Evolutionary conservation across 805 yeast genomes (phyloP).

Genomic region (Yarrowia porcina): DNA sequence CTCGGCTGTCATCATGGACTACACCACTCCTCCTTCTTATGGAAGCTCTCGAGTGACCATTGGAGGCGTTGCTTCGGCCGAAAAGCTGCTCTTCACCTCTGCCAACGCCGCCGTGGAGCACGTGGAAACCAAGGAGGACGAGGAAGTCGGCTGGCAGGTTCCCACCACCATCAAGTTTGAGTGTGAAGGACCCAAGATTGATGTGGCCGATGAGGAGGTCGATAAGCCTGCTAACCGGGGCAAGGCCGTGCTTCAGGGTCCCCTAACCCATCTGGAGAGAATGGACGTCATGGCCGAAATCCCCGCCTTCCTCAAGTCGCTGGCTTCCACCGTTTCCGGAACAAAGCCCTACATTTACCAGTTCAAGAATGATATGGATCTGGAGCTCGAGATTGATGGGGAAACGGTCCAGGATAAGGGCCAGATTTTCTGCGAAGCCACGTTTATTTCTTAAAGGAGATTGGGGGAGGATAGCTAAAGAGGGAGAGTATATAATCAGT

Average conservation of each 20-base stretch:
- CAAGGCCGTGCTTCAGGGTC: slow-evolving; percentile 56
- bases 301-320: slow-evolving; percentile 88
- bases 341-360: slow-evolving; percentile 97
- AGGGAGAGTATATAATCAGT: slow-evolving; percentile 19
- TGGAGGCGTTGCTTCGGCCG: slow-evolving; percentile 67
- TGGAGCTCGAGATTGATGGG: slow-evolving; percentile 46
- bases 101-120: slow-evolving; percentile 64
- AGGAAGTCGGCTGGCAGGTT: slow-evolving; percentile 85
- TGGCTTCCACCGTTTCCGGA: slow-evolving; percentile 92
- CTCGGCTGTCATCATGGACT: slow-evolving; percentile 88
- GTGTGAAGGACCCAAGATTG: slow-evolving; percentile 49
- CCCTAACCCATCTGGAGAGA: slow-evolving; percentile 68
- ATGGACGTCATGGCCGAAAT: slow-evolving; percentile 98
- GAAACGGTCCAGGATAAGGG: slow-evolving; percentile 53
- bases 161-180: slow-evolving; percentile 67
- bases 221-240: slow-evolving; percentile 38
- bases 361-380: slow-evolving; percentile 62
- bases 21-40: slow-evolving; percentile 88
- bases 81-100: slow-evolving; percentile 62
- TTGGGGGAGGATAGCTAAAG: too few species aligned
- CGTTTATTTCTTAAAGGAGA: slow-evolving; percentile 59
- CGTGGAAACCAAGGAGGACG: slow-evolving; percentile 53
- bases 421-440: slow-evolving; percentile 71
- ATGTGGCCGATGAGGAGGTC: slow-evolving; percentile 43
- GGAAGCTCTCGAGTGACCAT: slow-evolving; percentile 75